Evolutionary conservation across 331 rosid species (phyloP).

Genomic region (Arachis monticola): DNA sequence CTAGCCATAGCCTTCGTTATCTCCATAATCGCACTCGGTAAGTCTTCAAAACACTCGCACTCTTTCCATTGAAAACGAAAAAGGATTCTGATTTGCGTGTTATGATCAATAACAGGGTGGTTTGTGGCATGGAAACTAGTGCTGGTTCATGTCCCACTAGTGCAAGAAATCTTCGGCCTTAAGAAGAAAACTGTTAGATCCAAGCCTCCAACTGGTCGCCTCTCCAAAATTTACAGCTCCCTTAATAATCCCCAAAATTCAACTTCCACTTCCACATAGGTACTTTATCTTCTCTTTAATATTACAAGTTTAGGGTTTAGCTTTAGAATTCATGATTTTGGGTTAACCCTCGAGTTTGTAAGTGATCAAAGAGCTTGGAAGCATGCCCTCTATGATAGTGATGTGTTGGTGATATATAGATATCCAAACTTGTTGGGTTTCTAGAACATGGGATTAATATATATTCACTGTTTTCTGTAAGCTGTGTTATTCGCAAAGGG

Average conservation of each 20-base stretch:
- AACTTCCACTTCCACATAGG: conserved; percentile 46
- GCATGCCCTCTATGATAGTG: not conserved
- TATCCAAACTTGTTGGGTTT: not conserved
- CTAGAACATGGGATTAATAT: not conserved
- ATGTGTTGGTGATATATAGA: not conserved
- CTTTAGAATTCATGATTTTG: too few species aligned
- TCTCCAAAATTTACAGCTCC: conserved; percentile 63
- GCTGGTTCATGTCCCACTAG: conserved; percentile 85
- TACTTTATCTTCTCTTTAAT: conserved; percentile 21
- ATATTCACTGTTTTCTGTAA: not conserved
- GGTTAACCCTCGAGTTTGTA: too few species aligned
- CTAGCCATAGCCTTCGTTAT: conserved; percentile 61
- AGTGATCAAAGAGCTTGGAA: too few species aligned
- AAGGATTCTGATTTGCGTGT: not conserved
- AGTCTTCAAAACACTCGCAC: not conserved
- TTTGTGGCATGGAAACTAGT: conserved; percentile 89
- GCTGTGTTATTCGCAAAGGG: too few species aligned
- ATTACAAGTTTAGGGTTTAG: not conserved
- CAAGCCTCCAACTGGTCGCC: conserved; percentile 70
- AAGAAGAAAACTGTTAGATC: conserved; percentile 59
- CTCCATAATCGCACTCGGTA: conserved; percentile 64
- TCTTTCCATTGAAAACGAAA: not conserved
- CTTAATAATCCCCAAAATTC: conserved; percentile 53
- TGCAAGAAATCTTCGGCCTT: conserved; percentile 82
- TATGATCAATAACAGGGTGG: conserved; percentile 61